Percentiles rank a stretch among this genome's conserved stretches.
phyloP scores from a whole-genome alignment of 176 grass and related monocot species.

The Miscanthus lutarioriparius region DNA sequence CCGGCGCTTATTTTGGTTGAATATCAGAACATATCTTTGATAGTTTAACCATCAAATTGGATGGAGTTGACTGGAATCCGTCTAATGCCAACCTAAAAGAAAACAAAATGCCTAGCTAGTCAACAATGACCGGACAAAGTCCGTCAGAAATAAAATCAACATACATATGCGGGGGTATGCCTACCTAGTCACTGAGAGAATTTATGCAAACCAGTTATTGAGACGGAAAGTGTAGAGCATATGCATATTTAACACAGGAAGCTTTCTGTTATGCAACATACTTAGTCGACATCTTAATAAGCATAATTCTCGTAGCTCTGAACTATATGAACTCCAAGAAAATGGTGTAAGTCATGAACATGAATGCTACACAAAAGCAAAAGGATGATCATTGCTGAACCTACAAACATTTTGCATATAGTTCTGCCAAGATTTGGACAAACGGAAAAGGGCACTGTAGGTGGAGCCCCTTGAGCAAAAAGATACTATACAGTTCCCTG shows the following conservation, averaged over 20 bases:
- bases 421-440: background rate
- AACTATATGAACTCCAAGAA: background rate
- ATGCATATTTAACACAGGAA: background rate
- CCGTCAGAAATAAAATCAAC: background rate
- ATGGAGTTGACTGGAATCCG: conserved; percentile 2
- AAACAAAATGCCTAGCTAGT: background rate
- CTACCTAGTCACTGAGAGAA: background rate
- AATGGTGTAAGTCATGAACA: background rate
- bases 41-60: conserved; percentile 2
- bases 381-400: background rate
- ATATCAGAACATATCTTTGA: conserved; percentile 18
- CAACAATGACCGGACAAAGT: background rate
- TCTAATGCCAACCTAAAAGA: conserved; percentile 27
- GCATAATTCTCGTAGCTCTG: background rate
- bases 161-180: background rate
- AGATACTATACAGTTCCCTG: background rate
- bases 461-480: background rate
- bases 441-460: background rate
- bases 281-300: background rate
- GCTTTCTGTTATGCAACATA: background rate
- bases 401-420: background rate
- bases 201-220: background rate
- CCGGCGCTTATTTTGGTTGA: background rate
- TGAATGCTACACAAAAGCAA: background rate
- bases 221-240: background rate